Conservation (phyloP, 345 rosid species). For the Acer yangbiense region DNA sequence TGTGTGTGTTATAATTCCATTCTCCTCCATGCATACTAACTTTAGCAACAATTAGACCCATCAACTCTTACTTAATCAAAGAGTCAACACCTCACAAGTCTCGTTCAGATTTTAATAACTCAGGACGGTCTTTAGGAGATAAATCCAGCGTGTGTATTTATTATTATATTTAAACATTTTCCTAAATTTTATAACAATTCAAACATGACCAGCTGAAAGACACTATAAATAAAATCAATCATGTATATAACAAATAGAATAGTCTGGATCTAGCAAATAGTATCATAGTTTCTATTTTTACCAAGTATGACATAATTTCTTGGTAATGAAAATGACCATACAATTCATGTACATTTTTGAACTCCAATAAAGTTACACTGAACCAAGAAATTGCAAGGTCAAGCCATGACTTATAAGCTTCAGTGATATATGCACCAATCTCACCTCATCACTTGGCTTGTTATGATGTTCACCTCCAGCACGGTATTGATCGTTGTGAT, state of each 20-base stretch:
- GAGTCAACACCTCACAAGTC: background rate
- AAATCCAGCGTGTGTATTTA: background rate
- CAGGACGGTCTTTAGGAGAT: background rate
- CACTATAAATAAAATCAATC: background rate
- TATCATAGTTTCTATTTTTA: no score
- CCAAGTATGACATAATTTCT: no score
- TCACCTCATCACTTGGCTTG: constrained; percentile 83
- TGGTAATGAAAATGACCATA: no score
- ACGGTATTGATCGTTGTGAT: constrained; percentile 62
- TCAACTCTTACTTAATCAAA: background rate
- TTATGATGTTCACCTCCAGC: constrained; percentile 42
- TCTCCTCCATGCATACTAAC: background rate
- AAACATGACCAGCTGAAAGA: background rate
- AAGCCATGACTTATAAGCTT: background rate
- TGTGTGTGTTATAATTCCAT: background rate
- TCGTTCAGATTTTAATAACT: background rate
- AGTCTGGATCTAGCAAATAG: no score
- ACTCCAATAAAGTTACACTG: no score
- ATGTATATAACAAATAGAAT: no score
- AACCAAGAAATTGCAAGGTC: no score
- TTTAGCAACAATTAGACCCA: no score
- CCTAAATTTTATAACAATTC: background rate
- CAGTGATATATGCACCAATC: constrained; percentile 3
- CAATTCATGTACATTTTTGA: no score
- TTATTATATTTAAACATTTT: background rate